These are phyloP conservation scores for Zelonia costaricensis DNA, from an alignment of 208 protist genomes.

Conservation along the genomic window DNA sequence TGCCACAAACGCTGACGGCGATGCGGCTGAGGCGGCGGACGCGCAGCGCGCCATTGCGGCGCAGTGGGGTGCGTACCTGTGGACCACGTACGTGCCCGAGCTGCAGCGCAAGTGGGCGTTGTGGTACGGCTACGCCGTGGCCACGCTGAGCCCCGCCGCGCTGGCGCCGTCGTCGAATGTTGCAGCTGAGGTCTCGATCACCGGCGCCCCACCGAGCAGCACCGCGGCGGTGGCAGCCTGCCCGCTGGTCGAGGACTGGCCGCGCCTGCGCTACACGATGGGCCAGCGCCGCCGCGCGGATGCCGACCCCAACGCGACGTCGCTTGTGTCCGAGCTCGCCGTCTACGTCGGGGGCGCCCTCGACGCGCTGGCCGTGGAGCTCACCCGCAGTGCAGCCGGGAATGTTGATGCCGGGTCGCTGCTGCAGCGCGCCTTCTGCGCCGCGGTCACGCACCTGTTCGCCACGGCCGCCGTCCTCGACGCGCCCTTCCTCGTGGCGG, in stretches of 20 bases:
- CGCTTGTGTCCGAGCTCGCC: neutral
- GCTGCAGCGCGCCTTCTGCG: slow-evolving; percentile 17
- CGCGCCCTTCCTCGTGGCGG: slow-evolving; percentile 10
- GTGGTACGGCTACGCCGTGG: slow-evolving; percentile 10
- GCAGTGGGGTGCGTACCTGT: slow-evolving; percentile 23
- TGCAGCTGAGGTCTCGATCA: slow-evolving; percentile 3
- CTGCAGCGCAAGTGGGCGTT: slow-evolving; percentile 33
- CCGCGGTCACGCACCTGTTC: slow-evolving; percentile 19
- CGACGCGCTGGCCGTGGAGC: neutral
- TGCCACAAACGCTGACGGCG: neutral
- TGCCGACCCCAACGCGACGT: neutral
- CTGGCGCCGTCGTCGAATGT: slow-evolving; percentile 4
- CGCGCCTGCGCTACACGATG: slow-evolving; percentile 13
- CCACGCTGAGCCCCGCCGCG: slow-evolving; percentile 9
- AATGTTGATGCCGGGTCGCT: neutral
- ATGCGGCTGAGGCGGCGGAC: slow-evolving; percentile 7
- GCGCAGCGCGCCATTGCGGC: slow-evolving; percentile 10
- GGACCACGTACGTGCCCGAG: slow-evolving; percentile 20
- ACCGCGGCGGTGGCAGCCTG: slow-evolving; percentile 2
- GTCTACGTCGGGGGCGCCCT: slow-evolving; percentile 5
- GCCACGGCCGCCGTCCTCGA: slow-evolving; percentile 18
- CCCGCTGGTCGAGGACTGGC: slow-evolving; percentile 22
- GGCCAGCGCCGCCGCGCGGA: neutral
- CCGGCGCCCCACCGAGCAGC: neutral
- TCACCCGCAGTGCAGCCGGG: neutral